These are phyloP conservation scores for Mikania micrantha DNA, from an alignment of 129 eudicot species.

Conservation along the genomic window DNA sequence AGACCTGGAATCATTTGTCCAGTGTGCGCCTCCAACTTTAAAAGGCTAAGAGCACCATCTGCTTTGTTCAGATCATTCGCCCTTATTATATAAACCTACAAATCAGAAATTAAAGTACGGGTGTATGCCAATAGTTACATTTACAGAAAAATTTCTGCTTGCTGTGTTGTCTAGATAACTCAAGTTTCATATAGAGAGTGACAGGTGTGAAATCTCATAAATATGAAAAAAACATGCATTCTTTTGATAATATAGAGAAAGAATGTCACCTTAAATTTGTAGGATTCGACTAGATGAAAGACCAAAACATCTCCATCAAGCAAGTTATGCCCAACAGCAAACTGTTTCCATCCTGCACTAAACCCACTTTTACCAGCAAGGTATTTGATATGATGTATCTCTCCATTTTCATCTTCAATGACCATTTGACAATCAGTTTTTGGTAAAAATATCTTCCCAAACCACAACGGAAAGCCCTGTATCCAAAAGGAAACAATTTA, in stretches of 20 bases:
- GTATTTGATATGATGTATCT: constrained; percentile 46
- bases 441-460: constrained; percentile 62
- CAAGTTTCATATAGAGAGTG: neutral
- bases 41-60: constrained; percentile 35
- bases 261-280: constrained; percentile 52
- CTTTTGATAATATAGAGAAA: neutral
- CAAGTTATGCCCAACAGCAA: constrained; percentile 55
- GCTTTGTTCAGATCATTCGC: constrained; percentile 24
- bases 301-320: constrained; percentile 72
- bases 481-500: neutral
- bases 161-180: neutral
- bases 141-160: neutral
- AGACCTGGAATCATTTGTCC: constrained; percentile 7
- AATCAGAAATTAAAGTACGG: constrained; percentile 6
- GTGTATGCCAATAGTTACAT: neutral
- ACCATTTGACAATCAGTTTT: constrained; percentile 35
- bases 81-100: constrained; percentile 49
- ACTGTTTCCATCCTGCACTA: constrained; percentile 88
- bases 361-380: constrained; percentile 50
- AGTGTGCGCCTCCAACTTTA: constrained; percentile 22
- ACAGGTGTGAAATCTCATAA: neutral
- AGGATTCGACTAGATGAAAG: constrained; percentile 52
- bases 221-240: neutral
- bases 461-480: constrained; percentile 65
- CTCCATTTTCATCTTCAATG: constrained; percentile 60